Conservation (phyloP, 129 eudicot genomes). For the Mikania micrantha region DNA sequence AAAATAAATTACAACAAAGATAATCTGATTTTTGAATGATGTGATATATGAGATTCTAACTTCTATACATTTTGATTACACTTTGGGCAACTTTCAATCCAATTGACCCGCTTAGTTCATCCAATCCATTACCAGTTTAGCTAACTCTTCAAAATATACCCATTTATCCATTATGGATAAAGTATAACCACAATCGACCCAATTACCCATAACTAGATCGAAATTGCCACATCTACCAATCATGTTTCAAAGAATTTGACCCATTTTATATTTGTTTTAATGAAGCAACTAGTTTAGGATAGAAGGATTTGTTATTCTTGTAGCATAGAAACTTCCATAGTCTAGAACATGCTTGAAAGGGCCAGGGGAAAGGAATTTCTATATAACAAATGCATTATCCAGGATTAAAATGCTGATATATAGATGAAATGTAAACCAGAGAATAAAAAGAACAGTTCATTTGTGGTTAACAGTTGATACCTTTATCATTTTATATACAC, state of each 20-base stretch:
- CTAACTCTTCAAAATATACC: background rate
- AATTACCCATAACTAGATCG: background rate
- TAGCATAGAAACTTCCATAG: background rate
- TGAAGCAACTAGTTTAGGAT: background rate
- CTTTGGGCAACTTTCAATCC: background rate
- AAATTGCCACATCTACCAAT: background rate
- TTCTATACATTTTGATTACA: background rate
- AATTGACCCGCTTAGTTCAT: background rate
- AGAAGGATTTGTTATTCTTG: background rate
- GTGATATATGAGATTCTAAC: background rate
- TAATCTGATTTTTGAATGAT: background rate
- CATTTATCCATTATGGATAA: background rate
- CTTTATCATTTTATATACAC: slow-evolving; percentile 98
- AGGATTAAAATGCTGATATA: background rate
- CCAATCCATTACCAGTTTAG: background rate
- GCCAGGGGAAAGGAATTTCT: slow-evolving; percentile 2
- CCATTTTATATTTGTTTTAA: background rate
- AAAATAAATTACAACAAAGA: background rate
- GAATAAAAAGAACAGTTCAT: background rate
- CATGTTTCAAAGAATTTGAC: background rate
- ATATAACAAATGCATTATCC: background rate
- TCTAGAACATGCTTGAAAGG: slow-evolving; percentile 7
- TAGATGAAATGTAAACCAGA: background rate
- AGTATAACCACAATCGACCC: background rate
- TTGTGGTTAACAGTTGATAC: slow-evolving; percentile 20